phyloP scores from a whole-genome alignment of 2,329 filamentous ascomycete species.

The Orbilia quercus region DNA sequence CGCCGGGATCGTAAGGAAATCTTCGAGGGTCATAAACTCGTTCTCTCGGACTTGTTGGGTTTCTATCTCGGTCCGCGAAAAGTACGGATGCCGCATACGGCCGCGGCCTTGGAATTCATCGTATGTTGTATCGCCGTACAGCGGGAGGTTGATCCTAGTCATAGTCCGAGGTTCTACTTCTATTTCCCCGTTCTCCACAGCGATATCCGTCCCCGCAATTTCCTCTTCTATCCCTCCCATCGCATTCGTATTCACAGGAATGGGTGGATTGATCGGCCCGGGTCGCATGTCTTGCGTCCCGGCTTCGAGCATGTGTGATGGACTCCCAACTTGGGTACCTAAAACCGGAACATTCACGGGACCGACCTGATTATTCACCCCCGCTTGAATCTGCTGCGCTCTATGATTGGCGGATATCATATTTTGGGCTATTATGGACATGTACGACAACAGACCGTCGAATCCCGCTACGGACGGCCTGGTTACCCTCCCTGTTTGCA shows the following conservation, averaged over 20 bases:
- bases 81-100: slow-evolving; percentile 2
- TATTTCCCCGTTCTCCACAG: background rate
- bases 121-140: slow-evolving; percentile 15
- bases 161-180: background rate
- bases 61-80: background rate
- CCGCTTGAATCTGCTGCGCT: background rate
- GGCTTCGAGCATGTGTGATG: slow-evolving; percentile 3
- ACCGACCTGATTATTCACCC: no score
- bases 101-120: background rate
- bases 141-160: background rate
- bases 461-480: slow-evolving; percentile 7
- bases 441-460: slow-evolving; percentile 25
- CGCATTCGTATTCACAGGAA: background rate
- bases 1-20: background rate
- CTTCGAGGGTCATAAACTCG: background rate
- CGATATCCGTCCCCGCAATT: background rate
- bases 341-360: background rate
- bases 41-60: background rate
- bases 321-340: slow-evolving; percentile 1
- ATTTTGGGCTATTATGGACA: slow-evolving; percentile 21
- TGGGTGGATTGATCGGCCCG: background rate
- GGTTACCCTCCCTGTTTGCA: background rate
- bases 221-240: background rate
- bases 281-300: slow-evolving; percentile 8
- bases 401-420: slow-evolving; percentile 6